Evolutionary conservation across 164 flowering plant genomes (phyloP), one percentile per base, ranked within the genome.

Genomic region (Kingdonia uniflora): DNA sequence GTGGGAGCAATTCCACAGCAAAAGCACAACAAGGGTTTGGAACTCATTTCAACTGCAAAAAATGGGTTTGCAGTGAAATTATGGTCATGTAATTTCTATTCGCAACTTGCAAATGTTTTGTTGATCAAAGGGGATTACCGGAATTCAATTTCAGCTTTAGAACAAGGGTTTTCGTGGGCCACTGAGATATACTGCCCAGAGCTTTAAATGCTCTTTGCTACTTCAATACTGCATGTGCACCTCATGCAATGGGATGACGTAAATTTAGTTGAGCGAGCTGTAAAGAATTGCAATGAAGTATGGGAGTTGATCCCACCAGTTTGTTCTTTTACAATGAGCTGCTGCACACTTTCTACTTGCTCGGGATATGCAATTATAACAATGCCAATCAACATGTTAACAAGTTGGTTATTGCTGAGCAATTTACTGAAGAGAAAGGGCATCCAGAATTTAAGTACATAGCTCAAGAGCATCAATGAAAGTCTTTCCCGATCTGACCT

Each of bases 221-320:
- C n/a, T n/a, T n/a, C n/a, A n/a, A n/a, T n/a, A n/a, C n/a, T n/a
- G n/a, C n/a, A 90, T 41, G 91, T 87, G 63, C 85, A 73, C 60
- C 74, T 90, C 33, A 82, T 90, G 85, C 91, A 90, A 58, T 90
- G 97, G 94, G 78, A 70, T 47, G 86, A 80, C 61, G 76, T 71
- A 20, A 77, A 54, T 59, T n/a, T n/a, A n/a, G n/a, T n/a, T n/a
- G n/a, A n/a, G n/a, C n/a, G n/a, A n/a, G n/a, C n/a, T n/a, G n/a
- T n/a, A n/a, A n/a, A n/a, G n/a, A n/a, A n/a, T n/a, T n/a, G n/a
- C n/a, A n/a, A n/a, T n/a, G n/a, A n/a, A n/a, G n/a, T n/a, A n/a
- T n/a, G n/a, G n/a, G n/a, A n/a, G n/a, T n/a, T n/a, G n/a, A n/a
- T n/a, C n/a, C n/a, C n/a, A n/a, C n/a, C n/a, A n/a, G n/a, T n/a